These are phyloP conservation scores for Viola odorata DNA, from an alignment of 345 rosid species.

Conservation along the genomic window DNA sequence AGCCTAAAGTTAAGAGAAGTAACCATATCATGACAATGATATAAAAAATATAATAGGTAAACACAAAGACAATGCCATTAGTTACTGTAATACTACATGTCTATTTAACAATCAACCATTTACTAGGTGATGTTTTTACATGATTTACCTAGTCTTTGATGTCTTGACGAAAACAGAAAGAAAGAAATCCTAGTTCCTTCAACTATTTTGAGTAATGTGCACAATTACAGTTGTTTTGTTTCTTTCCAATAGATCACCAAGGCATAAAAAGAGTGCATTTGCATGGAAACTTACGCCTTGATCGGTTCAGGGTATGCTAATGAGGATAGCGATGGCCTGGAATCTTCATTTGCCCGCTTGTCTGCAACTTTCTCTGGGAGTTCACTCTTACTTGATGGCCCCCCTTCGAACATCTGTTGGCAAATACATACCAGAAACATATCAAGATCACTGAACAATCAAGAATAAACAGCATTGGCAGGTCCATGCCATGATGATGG, in stretches of 20 bases:
- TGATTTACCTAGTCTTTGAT: too few species aligned
- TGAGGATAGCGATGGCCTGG: constrained; percentile 47
- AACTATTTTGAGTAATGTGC: too few species aligned
- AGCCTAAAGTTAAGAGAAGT: constrained; percentile 35
- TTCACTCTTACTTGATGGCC: constrained; percentile 39
- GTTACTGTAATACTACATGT: background rate
- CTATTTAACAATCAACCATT: too few species aligned
- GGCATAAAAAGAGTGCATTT: background rate
- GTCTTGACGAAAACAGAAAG: too few species aligned
- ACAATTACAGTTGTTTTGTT: too few species aligned
- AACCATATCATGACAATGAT: background rate
- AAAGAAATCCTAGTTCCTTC: too few species aligned
- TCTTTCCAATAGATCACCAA: too few species aligned
- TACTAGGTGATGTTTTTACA: too few species aligned
- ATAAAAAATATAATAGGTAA: background rate
- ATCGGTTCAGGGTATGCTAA: constrained; percentile 39
- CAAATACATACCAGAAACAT: background rate
- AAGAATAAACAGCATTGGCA: too few species aligned
- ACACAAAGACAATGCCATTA: background rate
- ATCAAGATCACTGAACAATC: too few species aligned
- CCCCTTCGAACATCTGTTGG: constrained; percentile 56
- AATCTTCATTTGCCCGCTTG: constrained; percentile 57
- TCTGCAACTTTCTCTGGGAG: constrained; percentile 54
- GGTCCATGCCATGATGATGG: too few species aligned
- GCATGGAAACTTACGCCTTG: constrained; percentile 36